These are phyloP conservation scores for Alternaria arborescens DNA, from an alignment of 2,329 filamentous ascomycete genomes.

Conservation along the genomic window DNA sequence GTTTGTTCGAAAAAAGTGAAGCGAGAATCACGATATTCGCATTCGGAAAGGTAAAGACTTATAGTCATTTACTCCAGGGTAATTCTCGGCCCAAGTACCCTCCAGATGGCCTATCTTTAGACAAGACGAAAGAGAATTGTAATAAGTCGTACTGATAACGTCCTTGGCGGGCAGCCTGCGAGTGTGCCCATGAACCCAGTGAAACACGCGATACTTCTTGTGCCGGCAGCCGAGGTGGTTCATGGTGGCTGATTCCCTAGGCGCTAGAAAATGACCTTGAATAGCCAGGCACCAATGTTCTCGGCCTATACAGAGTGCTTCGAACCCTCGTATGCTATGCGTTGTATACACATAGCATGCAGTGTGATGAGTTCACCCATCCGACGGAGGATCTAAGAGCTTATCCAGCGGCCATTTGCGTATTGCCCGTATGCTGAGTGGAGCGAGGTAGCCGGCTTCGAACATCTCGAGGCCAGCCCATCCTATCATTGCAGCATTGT, in stretches of 20 bases:
- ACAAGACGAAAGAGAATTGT: background rate
- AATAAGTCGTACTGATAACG: background rate
- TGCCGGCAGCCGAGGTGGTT: background rate
- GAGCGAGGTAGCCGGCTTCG: constrained; percentile 67
- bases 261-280: background rate
- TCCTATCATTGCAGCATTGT: constrained; percentile 97
- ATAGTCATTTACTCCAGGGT: constrained; percentile 5
- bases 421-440: constrained; percentile 42
- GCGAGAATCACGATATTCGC: background rate
- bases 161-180: background rate
- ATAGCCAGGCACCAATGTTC: background rate
- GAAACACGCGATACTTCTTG: background rate
- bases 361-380: constrained; percentile 17
- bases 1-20: constrained; percentile 6
- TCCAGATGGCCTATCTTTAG: constrained; percentile 11
- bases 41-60: background rate
- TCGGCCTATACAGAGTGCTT: background rate
- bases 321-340: background rate
- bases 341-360: background rate
- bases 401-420: constrained; percentile 51
- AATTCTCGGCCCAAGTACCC: background rate
- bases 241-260: background rate
- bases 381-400: constrained; percentile 37
- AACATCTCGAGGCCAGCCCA: constrained; percentile 96
- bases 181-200: background rate